phyloP scores from a whole-genome alignment of 2,329 filamentous ascomycete species.

The Corniculantispora saksenae region DNA sequence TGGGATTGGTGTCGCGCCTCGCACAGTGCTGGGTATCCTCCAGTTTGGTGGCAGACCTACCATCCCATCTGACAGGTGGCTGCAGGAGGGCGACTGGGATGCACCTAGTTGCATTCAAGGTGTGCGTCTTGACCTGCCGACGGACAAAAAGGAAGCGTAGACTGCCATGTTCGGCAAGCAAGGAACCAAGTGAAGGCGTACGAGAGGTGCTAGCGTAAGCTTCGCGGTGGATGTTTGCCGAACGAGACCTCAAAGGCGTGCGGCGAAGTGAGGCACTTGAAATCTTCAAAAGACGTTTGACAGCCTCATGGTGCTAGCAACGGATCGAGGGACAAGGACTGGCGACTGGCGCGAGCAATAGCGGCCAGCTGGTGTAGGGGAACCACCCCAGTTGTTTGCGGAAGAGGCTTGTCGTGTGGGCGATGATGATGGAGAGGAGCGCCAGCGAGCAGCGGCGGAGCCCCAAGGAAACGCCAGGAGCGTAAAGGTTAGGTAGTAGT shows the following conservation, averaged over 20 bases:
- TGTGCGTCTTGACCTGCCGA: not conserved
- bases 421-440: not conserved
- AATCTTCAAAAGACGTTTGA: not conserved
- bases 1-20: not conserved
- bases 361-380: not conserved
- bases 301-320: not conserved
- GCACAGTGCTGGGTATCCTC: not conserved
- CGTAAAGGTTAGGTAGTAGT: no score
- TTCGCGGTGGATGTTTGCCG: not conserved
- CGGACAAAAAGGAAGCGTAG: not conserved
- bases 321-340: not conserved
- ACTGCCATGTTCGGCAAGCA: not conserved
- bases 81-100: not conserved
- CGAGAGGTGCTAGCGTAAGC: not conserved
- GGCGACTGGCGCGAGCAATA: not conserved
- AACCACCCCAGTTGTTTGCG: slow-evolving; percentile 10
- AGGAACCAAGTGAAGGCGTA: not conserved
- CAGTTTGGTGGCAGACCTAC: not conserved
- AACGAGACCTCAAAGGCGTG: not conserved
- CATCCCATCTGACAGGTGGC: slow-evolving; percentile 17
- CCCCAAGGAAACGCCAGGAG: no score
- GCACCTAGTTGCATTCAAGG: not conserved
- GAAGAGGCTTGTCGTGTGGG: slow-evolving; percentile 12
- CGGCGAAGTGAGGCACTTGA: not conserved
- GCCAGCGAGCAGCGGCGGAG: not conserved